Evolutionary conservation across 2,329 filamentous ascomycete species (phyloP), one percentile per base, ranked within the genome.

Genomic region (Pseudogymnoascus sp.): DNA sequence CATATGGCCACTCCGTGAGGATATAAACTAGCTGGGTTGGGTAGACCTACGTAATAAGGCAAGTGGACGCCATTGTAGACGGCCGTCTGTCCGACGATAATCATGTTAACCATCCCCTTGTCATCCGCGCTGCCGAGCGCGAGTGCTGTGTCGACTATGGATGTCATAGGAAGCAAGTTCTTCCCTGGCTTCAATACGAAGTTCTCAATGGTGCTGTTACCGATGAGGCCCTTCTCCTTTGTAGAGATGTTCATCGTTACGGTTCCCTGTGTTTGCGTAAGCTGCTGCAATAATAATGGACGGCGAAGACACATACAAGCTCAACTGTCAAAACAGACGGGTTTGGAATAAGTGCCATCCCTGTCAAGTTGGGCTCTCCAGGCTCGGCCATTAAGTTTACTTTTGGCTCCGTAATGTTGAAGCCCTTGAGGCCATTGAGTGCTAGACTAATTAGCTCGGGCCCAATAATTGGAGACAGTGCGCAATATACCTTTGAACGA

Each of bases 341-440:
- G 70, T 87, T 88, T 64, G 83, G 83, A 60, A 88, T 83, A 65
- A 72, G 76, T 56, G 83, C 80, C 11, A 74, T 78, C 68, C 82
- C 85, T 21, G 78, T 70, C 68, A 85, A 77, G 71, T 86, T 87
- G 64, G 78, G 77, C 53, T 78, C 79, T 66, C 82, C 78, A 0
- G 71, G 64, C 26, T 73, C 64, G 1, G 71, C 63, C 33, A 71
- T 72, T 7, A 74, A 70, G 63, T 80, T 72, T 67, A 85, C 76
- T 37, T 75, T 74, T 69, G 83, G 77, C 33, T 79, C 72, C 15
- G 76, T 79, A 37, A 83, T 74, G 38, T 77, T 75, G 71, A 84
- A 80, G 29, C 80, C 81, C 35, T 75, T 69, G 10, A 88, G 78
- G 31, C 77, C 76, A 72, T 86, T 85, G n/a, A 87, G 75, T 2